Evolutionary conservation across 306 rosid species (phyloP).

Genomic region (Vachellia collinsii): DNA sequence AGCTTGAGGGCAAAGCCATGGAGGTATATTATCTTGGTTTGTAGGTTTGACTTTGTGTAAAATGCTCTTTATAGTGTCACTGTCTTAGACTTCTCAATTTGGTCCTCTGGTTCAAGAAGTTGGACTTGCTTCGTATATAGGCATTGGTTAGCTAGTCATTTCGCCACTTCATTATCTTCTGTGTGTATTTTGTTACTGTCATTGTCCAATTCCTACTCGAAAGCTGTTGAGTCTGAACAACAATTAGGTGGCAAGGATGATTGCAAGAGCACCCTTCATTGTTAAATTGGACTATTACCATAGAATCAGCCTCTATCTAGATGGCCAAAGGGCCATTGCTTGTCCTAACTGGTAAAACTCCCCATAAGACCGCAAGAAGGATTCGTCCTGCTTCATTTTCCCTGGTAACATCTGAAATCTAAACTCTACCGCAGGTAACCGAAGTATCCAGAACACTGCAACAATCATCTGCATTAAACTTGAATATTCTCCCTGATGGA

Average conservation of each 20-base stretch:
- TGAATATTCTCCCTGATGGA: background rate
- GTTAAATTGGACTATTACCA: background rate
- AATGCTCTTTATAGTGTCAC: background rate
- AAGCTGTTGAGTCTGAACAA: background rate
- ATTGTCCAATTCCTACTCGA: background rate
- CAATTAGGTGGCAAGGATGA: background rate
- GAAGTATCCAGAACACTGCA: background rate
- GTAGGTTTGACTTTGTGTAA: background rate
- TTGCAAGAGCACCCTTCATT: background rate
- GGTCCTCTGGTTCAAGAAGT: background rate
- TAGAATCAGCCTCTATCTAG: background rate
- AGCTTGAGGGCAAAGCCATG: slow-evolving; percentile 62
- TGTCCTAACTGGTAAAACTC: background rate
- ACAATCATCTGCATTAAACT: background rate
- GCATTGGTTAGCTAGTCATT: background rate
- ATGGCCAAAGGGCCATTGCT: background rate
- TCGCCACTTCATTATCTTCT: background rate
- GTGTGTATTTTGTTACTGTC: background rate
- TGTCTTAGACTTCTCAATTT: background rate
- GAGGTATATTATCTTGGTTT: slow-evolving; percentile 50
- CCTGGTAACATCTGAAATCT: background rate
- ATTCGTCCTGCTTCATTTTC: background rate
- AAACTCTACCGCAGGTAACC: background rate
- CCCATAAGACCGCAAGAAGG: background rate
- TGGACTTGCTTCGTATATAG: too few relatives aligned